Evolutionary conservation across 164 flowering plant genomes (phyloP).

Genomic region (Dillenia turbinata): DNA sequence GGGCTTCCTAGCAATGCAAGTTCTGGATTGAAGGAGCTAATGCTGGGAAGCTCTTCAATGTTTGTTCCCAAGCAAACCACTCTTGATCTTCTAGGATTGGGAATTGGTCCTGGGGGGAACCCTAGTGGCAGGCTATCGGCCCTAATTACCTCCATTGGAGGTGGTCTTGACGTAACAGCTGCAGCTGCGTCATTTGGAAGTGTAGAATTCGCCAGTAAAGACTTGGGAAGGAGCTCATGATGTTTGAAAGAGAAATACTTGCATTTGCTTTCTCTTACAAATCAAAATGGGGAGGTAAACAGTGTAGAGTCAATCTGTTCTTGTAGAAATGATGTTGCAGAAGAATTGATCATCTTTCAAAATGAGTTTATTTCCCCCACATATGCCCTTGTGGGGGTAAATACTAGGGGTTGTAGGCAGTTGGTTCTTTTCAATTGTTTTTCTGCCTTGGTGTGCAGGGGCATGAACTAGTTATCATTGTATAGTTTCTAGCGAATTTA

Average conservation of each 20-base stretch:
- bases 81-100: conserved; percentile 73
- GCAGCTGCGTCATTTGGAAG: conserved; percentile 39
- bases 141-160: conserved; percentile 60
- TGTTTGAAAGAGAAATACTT: background rate
- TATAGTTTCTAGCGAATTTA: too few relatives aligned
- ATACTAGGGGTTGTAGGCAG: background rate
- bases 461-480: too few relatives aligned
- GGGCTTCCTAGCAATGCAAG: conserved; percentile 44
- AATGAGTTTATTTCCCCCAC: too few relatives aligned
- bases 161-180: conserved; percentile 44
- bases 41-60: conserved; percentile 55
- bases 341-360: too few relatives aligned
- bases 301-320: too few relatives aligned
- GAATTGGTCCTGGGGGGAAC: conserved; percentile 57
- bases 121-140: conserved; percentile 53
- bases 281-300: too few relatives aligned
- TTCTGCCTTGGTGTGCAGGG: conserved; percentile 1
- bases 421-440: background rate
- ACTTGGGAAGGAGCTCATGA: conserved; percentile 33
- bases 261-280: too few relatives aligned
- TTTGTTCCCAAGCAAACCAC: conserved; percentile 69
- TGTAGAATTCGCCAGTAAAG: conserved; percentile 37
- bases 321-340: too few relatives aligned
- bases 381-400: too few relatives aligned
- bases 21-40: conserved; percentile 50